Conservation (phyloP, 768 basidiomycete genomes). For the Sarcomyxa edulis region DNA sequence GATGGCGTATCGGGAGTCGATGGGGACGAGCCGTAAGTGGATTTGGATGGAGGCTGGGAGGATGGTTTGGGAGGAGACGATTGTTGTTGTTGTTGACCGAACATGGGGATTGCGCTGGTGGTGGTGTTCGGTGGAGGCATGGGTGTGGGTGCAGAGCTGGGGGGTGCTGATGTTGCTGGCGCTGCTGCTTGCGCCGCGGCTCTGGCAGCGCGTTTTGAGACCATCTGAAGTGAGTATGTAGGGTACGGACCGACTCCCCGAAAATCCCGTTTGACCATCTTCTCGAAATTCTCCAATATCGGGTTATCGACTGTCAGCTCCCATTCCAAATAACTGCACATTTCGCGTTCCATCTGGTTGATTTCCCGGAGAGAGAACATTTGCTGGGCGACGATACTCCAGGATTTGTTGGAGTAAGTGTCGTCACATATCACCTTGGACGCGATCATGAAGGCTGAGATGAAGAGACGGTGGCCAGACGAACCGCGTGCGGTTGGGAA, state of each 20-base stretch:
- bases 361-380: constrained; percentile 86
- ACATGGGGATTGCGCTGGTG: constrained; percentile 44
- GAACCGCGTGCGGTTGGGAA: constrained; percentile 89
- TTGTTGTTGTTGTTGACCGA: constrained; percentile 32
- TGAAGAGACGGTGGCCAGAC: constrained; percentile 85
- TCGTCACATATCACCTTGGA: constrained; percentile 93
- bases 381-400: constrained; percentile 85
- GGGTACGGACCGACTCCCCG: constrained; percentile 50
- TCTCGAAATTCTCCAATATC: constrained; percentile 57
- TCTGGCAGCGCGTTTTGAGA: constrained; percentile 53
- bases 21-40: constrained; percentile 22
- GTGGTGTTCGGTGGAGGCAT: constrained; percentile 36
- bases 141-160: constrained; percentile 20
- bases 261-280: constrained; percentile 57
- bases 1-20: constrained; percentile 52
- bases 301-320: constrained; percentile 70
- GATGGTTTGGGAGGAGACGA: constrained; percentile 24
- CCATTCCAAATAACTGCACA: constrained; percentile 93
- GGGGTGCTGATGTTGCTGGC: not conserved
- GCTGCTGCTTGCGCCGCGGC: constrained; percentile 33
- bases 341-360: constrained; percentile 96
- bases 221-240: constrained; percentile 54
- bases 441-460: constrained; percentile 91
- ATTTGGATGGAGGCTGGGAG: constrained; percentile 24
- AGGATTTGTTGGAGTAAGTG: constrained; percentile 90